phyloP scores from a whole-genome alignment of 768 basidiomycete species.

The Termitomyces sp. region DNA sequence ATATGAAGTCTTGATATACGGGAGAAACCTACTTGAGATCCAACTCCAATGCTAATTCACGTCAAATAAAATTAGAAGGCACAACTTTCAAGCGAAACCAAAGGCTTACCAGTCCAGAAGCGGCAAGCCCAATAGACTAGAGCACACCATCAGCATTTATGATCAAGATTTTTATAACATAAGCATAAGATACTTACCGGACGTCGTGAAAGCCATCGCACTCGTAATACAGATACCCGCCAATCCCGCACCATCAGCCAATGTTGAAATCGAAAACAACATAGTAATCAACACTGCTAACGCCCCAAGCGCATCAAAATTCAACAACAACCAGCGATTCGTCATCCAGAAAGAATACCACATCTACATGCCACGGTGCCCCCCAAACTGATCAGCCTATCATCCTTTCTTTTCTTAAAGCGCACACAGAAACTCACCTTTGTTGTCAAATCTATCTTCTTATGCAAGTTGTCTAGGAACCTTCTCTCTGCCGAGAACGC shows the following conservation, averaged over 20 bases:
- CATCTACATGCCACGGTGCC: conserved; percentile 39
- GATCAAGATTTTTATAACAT: neutral
- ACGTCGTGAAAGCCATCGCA: conserved; percentile 46
- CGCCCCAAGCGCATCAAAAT: conserved; percentile 77
- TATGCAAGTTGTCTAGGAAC: conserved; percentile 72
- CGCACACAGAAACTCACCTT: conserved; percentile 37
- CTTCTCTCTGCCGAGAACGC: conserved; percentile 80
- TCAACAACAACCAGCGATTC: conserved; percentile 78
- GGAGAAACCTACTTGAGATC: conserved; percentile 59
- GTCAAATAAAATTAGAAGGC: conserved; percentile 15
- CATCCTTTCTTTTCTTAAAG: neutral
- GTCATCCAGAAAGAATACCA: conserved; percentile 91
- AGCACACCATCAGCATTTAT: neutral
- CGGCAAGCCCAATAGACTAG: conserved; percentile 49
- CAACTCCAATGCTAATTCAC: conserved; percentile 55
- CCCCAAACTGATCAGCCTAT: neutral
- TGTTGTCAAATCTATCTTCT: conserved; percentile 72
- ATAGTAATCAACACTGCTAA: conserved; percentile 70
- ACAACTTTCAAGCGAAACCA: neutral
- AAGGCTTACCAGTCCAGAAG: conserved; percentile 35
- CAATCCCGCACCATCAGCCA: conserved; percentile 47
- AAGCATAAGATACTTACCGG: conserved; percentile 20
- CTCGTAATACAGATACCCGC: conserved; percentile 76
- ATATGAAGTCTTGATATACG: neutral
- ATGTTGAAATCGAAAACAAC: conserved; percentile 65